phyloP scores from a whole-genome alignment of 2,329 filamentous ascomycete species.

The Ilyonectria mors-panacis region DNA sequence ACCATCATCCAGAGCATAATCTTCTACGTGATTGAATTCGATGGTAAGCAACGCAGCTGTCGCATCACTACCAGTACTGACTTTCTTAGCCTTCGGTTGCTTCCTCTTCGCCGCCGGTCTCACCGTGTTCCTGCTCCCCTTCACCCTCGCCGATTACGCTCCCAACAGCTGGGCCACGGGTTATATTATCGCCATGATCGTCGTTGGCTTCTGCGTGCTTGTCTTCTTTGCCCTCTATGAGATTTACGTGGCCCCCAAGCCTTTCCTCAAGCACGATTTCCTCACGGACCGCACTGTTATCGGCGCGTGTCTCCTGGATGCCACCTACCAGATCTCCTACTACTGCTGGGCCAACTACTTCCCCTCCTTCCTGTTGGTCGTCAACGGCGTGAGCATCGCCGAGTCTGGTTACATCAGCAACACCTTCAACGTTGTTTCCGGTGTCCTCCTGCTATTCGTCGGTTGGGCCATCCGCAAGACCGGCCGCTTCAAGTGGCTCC shows the following conservation, averaged over 20 bases:
- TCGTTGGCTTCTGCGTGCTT: conserved; percentile 69
- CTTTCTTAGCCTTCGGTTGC: conserved; percentile 65
- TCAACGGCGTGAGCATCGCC: conserved; percentile 63
- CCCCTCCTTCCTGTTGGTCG: conserved; percentile 66
- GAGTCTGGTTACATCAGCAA: conserved; percentile 64
- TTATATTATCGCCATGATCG: conserved; percentile 68
- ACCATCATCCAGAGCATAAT: conserved; percentile 60
- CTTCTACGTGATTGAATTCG: conserved; percentile 42
- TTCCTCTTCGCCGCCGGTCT: conserved; percentile 67
- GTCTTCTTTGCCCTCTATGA: conserved; percentile 70
- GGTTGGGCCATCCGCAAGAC: conserved; percentile 63
- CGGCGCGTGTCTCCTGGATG: conserved; percentile 60
- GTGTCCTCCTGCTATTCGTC: conserved; percentile 62
- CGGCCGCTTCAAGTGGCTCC: conserved; percentile 68
- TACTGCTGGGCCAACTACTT: conserved; percentile 65
- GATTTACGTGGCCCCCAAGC: conserved; percentile 65
- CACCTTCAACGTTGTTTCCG: conserved; percentile 64
- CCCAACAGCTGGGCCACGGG: conserved; percentile 63
- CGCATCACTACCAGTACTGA: conserved; percentile 20
- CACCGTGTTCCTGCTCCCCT: conserved; percentile 70
- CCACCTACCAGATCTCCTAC: conserved; percentile 59
- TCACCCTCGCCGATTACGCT: conserved; percentile 64
- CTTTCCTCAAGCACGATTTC: conserved; percentile 69
- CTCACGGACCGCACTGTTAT: conserved; percentile 65
- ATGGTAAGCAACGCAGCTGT: conserved; percentile 40